Evolutionary conservation across 2,329 filamentous ascomycete species (phyloP).

Genomic region (Nigrograna mackinnonii): DNA sequence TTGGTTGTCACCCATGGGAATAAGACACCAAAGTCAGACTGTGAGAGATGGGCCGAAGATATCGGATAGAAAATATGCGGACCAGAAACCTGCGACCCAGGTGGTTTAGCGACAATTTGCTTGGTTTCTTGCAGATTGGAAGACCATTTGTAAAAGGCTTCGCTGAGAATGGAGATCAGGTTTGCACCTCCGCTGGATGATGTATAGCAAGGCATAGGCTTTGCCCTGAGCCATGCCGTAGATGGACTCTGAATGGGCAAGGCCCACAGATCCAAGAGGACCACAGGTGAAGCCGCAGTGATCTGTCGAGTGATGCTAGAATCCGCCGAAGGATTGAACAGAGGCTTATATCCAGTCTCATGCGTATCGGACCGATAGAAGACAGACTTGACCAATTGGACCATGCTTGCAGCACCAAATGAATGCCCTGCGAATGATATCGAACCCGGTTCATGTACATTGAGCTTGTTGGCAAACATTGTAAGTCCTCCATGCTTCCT

Average conservation of each 20-base stretch:
- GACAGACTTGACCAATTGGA: slow-evolving; percentile 78
- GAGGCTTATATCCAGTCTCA: slow-evolving; percentile 51
- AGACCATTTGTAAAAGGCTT: slow-evolving; percentile 78
- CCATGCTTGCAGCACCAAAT: slow-evolving; percentile 74
- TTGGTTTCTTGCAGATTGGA: slow-evolving; percentile 73
- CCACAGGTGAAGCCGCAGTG: slow-evolving; percentile 65
- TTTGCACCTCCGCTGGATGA: slow-evolving; percentile 56
- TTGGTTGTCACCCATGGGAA: slow-evolving; percentile 69
- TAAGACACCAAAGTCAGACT: slow-evolving; percentile 81
- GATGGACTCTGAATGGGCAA: slow-evolving; percentile 69
- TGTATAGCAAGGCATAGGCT: slow-evolving; percentile 72
- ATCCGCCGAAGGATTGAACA: slow-evolving; percentile 62
- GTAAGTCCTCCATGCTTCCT: slow-evolving; percentile 48
- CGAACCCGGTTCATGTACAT: slow-evolving; percentile 71
- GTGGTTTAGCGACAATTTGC: slow-evolving; percentile 63
- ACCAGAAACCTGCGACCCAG: slow-evolving; percentile 46
- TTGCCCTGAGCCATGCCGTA: slow-evolving; percentile 67
- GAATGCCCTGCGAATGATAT: slow-evolving; percentile 80
- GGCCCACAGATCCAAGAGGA: slow-evolving; percentile 82
- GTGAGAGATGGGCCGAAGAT: slow-evolving; percentile 77
- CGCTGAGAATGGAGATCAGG: slow-evolving; percentile 72
- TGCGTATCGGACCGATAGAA: slow-evolving; percentile 65
- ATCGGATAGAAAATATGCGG: slow-evolving; percentile 76
- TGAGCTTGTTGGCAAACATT: slow-evolving; percentile 64
- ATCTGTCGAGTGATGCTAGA: slow-evolving; percentile 68